These are phyloP conservation scores for Diaporthe australafricana DNA, from an alignment of 2,329 filamentous ascomycete genomes.

Conservation along the genomic window DNA sequence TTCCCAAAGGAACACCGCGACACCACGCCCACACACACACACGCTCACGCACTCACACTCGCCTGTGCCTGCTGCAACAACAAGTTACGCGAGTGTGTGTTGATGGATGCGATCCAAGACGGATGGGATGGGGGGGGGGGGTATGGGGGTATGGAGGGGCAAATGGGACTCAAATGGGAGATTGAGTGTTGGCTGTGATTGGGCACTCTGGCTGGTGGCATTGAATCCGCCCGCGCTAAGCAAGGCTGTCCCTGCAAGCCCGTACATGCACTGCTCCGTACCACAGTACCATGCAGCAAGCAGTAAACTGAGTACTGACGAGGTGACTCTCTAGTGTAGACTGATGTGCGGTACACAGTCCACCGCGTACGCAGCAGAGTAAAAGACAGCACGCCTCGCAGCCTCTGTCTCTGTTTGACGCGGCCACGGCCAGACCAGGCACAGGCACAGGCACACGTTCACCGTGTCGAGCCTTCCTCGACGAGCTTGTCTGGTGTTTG, in stretches of 20 bases:
- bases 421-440: not conserved
- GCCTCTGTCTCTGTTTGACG: constrained; percentile 3
- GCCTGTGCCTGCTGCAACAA: not conserved
- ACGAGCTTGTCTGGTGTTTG: not conserved
- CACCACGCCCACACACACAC: not conserved
- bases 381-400: constrained; percentile 10
- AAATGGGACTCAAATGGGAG: constrained; percentile 12
- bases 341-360: no score
- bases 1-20: not conserved
- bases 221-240: constrained; percentile 25
- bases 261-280: constrained; percentile 23
- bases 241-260: constrained; percentile 30
- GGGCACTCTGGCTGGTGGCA: constrained; percentile 19
- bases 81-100: constrained; percentile 7
- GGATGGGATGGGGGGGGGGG: constrained; percentile 19
- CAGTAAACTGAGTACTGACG: not conserved
- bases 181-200: constrained; percentile 20
- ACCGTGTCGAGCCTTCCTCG: not conserved
- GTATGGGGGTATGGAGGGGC: no score
- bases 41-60: not conserved
- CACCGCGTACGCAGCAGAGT: not conserved
- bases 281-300: constrained; percentile 9
- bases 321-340: no score
- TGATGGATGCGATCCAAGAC: constrained; percentile 20
- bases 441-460: not conserved